phyloP scores from a whole-genome alignment of 352 stramenopile species.

The Globisporangium abappressorium region DNA sequence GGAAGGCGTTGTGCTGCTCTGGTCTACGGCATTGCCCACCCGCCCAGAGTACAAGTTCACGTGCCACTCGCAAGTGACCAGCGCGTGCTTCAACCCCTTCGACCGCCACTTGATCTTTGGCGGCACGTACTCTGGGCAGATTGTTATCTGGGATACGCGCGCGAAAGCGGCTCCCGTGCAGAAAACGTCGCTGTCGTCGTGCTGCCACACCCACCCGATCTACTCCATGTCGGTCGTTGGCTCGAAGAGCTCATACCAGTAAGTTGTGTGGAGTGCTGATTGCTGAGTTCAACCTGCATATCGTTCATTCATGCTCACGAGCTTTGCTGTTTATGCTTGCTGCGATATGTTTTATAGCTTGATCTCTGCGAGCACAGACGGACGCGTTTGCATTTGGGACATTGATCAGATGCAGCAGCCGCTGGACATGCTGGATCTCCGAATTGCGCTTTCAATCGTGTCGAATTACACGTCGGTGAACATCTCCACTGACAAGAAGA shows the following conservation, averaged over 20 bases:
- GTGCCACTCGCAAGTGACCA: slow-evolving; percentile 83
- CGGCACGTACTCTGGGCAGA: slow-evolving; percentile 83
- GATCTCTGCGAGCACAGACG: slow-evolving; percentile 84
- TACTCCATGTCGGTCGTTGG: slow-evolving; percentile 84
- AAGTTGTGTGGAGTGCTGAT: slow-evolving; percentile 18
- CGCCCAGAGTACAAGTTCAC: slow-evolving; percentile 86
- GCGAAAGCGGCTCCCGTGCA: slow-evolving; percentile 79
- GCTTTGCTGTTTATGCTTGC: neutral
- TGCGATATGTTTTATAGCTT: slow-evolving; percentile 36
- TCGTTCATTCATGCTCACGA: slow-evolving; percentile 9
- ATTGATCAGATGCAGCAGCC: slow-evolving; percentile 83
- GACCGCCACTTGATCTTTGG: slow-evolving; percentile 84
- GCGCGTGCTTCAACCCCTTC: slow-evolving; percentile 85
- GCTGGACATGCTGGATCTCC: slow-evolving; percentile 80
- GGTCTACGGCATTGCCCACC: slow-evolving; percentile 79
- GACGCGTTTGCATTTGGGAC: slow-evolving; percentile 83
- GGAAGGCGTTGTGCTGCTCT: slow-evolving; percentile 81
- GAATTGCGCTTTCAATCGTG: slow-evolving; percentile 76
- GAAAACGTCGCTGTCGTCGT: slow-evolving; percentile 78
- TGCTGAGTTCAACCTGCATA: neutral
- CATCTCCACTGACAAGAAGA: slow-evolving; percentile 75
- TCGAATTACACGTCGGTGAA: slow-evolving; percentile 68
- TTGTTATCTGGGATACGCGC: slow-evolving; percentile 86
- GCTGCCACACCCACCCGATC: slow-evolving; percentile 85
- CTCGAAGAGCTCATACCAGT: slow-evolving; percentile 81